Evolutionary conservation across 306 rosid species (phyloP).

Genomic region (apple (Malus domestica)): ASM211411v1 NC_041796.1:2189001-2189500

Average conservation of each 20-base stretch:
- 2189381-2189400: background rate
- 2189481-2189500: no score
- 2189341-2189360: background rate
- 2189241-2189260: slow-evolving; percentile 2
- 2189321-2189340: background rate
- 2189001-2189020: fast-evolving
- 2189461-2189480: background rate
- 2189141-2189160: no score
- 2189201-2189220: slow-evolving; percentile 2
- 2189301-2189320: background rate
- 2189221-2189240: slow-evolving; percentile 1
- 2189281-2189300: background rate
- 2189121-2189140: no score
- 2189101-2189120: no score
- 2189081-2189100: no score
- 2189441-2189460: background rate
- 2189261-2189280: background rate
- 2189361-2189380: background rate
- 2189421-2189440: background rate
- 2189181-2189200: background rate
- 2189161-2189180: background rate
- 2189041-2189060: no score
- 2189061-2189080: no score
- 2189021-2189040: no score
- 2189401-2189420: background rate